Conservation (phyloP, 2,329 filamentous ascomycete genomes). For the Colletotrichum trifolii region DNA sequence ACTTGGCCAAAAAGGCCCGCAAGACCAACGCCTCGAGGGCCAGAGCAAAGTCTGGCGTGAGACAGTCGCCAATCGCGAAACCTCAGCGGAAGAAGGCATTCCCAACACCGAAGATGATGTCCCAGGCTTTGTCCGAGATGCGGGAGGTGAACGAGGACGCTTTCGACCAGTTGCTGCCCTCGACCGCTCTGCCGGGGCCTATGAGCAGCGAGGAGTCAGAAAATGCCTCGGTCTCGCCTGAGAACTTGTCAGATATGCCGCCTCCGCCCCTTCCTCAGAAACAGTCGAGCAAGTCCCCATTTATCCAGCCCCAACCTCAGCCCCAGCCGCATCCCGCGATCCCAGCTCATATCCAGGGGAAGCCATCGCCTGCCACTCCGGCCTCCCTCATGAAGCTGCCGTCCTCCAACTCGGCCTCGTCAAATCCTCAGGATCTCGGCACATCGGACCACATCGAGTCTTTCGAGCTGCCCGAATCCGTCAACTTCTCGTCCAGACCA, state of each 20-base stretch:
- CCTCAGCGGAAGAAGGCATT: slow-evolving; percentile 66
- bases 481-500: slow-evolving; percentile 57
- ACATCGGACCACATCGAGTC: slow-evolving; percentile 64
- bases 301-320: slow-evolving; percentile 66
- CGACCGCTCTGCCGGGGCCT: slow-evolving; percentile 30
- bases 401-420: slow-evolving; percentile 57
- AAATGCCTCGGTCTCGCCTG: slow-evolving; percentile 74
- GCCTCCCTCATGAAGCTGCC: slow-evolving; percentile 87
- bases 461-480: slow-evolving; percentile 79
- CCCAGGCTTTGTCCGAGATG: slow-evolving; percentile 66
- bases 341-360: slow-evolving; percentile 47
- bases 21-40: slow-evolving; percentile 65
- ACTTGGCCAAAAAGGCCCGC: slow-evolving; percentile 62
- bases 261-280: slow-evolving; percentile 74
- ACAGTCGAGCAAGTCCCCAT: slow-evolving; percentile 75
- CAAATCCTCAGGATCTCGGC: slow-evolving; percentile 53
- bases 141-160: slow-evolving; percentile 55
- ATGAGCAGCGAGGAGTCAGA: slow-evolving; percentile 66
- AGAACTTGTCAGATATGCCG: slow-evolving; percentile 73
- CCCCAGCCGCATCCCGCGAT: slow-evolving; percentile 39
- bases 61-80: slow-evolving; percentile 80
- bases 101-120: slow-evolving; percentile 66
- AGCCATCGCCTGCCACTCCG: slow-evolving; percentile 79
- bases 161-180: slow-evolving; percentile 39
- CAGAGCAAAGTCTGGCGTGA: slow-evolving; percentile 64